Conservation (phyloP, 306 rosid species). For the Acacia crassicarpa region DNA sequence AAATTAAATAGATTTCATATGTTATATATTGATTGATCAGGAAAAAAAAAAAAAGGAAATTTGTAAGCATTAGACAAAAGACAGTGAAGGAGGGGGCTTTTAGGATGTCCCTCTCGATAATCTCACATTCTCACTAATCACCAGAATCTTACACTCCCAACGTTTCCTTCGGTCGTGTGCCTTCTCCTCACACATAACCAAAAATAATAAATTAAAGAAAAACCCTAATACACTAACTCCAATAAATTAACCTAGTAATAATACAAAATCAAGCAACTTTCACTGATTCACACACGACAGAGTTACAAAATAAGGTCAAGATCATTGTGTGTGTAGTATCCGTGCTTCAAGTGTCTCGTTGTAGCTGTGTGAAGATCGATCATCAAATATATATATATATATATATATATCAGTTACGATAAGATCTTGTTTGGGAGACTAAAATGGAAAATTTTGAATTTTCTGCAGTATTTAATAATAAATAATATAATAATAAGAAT, state of each 20-base stretch:
- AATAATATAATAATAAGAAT: not conserved
- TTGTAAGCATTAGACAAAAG: not conserved
- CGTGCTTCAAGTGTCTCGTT: not conserved
- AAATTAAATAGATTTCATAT: no score
- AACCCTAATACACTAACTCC: not conserved
- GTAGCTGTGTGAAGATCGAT: not conserved
- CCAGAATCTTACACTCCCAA: constrained; percentile 62
- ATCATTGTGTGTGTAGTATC: not conserved
- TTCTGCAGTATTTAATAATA: constrained; percentile 13
- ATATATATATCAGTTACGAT: not conserved
- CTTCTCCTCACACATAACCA: constrained; percentile 29
- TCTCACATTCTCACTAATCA: constrained; percentile 31
- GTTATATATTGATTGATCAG: no score
- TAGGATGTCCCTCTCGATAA: constrained; percentile 25
- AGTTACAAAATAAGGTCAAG: constrained; percentile 4
- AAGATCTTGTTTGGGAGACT: not conserved
- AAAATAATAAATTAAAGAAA: not conserved
- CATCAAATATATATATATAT: not conserved
- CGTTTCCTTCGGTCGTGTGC: constrained; percentile 28
- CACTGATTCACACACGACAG: not conserved
- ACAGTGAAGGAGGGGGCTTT: constrained; percentile 28
- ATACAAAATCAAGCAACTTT: not conserved
- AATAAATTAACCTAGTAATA: constrained; percentile 10
- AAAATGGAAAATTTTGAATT: constrained; percentile 28
- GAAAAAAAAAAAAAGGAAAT: not conserved